These are phyloP conservation scores for Neurospora discreta DNA, from an alignment of 495 filamentous ascomycete genomes.

Conservation along the genomic window DNA sequence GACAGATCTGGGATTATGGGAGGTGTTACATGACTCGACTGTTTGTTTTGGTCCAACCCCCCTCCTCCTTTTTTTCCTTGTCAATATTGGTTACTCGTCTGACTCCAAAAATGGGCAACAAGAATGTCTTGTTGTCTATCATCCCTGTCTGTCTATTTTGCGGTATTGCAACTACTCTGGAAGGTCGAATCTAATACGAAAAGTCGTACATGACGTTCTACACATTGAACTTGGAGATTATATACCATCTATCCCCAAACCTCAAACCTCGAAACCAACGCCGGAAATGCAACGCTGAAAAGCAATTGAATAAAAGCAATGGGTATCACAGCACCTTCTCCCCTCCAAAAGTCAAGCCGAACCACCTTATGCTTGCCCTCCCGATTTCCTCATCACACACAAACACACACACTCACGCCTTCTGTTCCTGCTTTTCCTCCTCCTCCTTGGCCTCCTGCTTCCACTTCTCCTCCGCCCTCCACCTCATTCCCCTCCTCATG, in stretches of 20 bases:
- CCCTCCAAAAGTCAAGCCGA: neutral
- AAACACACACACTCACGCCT: neutral
- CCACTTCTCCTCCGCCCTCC: slow-evolving; percentile 19
- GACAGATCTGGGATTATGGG: neutral
- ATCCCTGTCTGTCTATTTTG: neutral
- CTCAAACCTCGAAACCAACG: neutral
- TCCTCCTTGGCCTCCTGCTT: neutral
- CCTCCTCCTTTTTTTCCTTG: too few species aligned
- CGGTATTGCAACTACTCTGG: neutral
- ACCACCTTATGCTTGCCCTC: neutral
- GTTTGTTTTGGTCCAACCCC: neutral
- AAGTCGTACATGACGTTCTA: neutral
- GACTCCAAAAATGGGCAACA: too few species aligned
- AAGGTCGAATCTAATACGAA: neutral
- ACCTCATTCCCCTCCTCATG: slow-evolving; percentile 27
- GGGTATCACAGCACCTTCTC: neutral
- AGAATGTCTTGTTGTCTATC: too few species aligned
- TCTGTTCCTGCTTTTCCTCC: neutral
- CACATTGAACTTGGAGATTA: neutral
- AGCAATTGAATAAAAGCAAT: neutral
- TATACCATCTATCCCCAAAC: neutral
- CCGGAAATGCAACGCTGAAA: neutral
- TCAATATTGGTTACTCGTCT: too few species aligned
- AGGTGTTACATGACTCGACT: neutral
- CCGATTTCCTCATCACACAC: neutral